These are phyloP conservation scores for Prototheca wickerhamii DNA, from an alignment of 163 green algal species.

Conservation along the genomic window DNA sequence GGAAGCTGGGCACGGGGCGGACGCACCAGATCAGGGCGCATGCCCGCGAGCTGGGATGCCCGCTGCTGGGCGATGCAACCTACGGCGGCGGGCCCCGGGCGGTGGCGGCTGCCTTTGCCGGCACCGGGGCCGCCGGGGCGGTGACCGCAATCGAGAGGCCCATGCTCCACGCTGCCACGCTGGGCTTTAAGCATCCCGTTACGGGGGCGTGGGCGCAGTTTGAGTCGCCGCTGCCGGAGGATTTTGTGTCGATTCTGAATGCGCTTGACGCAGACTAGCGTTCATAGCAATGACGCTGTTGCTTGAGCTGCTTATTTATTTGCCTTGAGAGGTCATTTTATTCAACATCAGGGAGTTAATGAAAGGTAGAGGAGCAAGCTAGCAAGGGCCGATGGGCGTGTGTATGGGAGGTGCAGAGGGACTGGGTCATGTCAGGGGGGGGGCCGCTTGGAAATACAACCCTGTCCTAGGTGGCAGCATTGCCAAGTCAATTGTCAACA, in stretches of 20 bases:
- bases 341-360: too few relatives aligned
- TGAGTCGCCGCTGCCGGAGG: conserved; percentile 48
- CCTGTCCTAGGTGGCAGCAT: too few relatives aligned
- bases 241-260: conserved; percentile 35
- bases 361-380: too few relatives aligned
- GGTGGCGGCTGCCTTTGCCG: conserved; percentile 6
- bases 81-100: conserved; percentile 61
- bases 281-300: background rate
- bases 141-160: conserved; percentile 45
- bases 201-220: conserved; percentile 54
- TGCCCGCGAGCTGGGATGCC: conserved; percentile 72
- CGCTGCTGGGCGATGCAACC: conserved; percentile 76
- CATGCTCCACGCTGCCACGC: conserved; percentile 71
- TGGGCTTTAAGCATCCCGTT: conserved; percentile 71
- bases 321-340: too few relatives aligned
- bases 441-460: too few relatives aligned
- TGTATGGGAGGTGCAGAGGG: too few relatives aligned
- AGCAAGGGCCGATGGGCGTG: too few relatives aligned
- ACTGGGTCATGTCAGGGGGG: too few relatives aligned
- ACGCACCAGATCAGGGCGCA: conserved; percentile 97
- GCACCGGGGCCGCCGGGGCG: conserved; percentile 1
- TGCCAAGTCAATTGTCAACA: too few relatives aligned
- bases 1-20: conserved; percentile 85
- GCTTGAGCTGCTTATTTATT: background rate
- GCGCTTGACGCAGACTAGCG: background rate